Conservation (phyloP, 2,329 filamentous ascomycete species). For the Aureobasidium melanogenum region DNA sequence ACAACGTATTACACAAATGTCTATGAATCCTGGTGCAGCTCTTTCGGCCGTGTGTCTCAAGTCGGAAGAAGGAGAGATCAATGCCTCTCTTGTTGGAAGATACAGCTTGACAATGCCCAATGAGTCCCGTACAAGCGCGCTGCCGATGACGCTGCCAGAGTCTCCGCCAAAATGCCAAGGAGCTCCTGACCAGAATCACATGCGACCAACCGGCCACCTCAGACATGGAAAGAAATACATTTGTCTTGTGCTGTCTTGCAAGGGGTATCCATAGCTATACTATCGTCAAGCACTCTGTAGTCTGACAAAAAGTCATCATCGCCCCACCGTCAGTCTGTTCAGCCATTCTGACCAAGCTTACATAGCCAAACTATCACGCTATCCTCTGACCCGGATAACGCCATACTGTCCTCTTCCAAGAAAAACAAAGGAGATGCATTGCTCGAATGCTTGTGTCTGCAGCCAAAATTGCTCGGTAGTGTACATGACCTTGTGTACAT, state of each 20-base stretch:
- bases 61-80: background rate
- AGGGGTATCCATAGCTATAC: background rate
- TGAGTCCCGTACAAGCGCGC: background rate
- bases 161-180: background rate
- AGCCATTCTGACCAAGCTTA: background rate
- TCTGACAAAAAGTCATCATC: background rate
- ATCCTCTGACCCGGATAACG: background rate
- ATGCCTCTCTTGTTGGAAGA: background rate
- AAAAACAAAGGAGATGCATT: background rate
- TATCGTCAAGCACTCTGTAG: background rate
- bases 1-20: background rate
- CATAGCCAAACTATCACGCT: background rate
- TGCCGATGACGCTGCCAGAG: background rate
- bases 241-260: background rate
- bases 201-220: background rate
- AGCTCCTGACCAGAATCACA: background rate
- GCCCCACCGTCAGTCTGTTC: background rate
- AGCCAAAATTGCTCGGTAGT: background rate
- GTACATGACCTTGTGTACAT: background rate
- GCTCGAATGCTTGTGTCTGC: background rate
- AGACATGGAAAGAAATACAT: too few species aligned
- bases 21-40: background rate
- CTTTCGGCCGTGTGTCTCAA: background rate
- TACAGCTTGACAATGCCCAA: background rate
- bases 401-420: background rate